These are phyloP conservation scores for Schizonepeta tenuifolia DNA, from an alignment of 257 asterid species.

Conservation along the genomic window DNA sequence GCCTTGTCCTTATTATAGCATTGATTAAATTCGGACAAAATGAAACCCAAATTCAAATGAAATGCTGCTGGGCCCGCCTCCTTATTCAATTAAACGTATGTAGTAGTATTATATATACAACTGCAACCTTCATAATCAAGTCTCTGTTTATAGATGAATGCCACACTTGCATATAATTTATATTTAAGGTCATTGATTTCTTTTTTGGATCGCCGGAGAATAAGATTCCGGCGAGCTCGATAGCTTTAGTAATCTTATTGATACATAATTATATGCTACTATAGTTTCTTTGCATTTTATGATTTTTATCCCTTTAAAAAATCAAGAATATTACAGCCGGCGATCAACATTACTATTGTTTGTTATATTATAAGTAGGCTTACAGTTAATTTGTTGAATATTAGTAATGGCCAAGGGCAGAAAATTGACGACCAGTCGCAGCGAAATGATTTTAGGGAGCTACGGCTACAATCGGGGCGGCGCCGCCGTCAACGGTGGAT, in stretches of 20 bases:
- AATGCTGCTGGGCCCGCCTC: conserved; percentile 52
- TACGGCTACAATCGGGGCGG: conserved; percentile 43
- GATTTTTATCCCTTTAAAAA: conserved; percentile 23
- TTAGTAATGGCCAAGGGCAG: conserved; percentile 72
- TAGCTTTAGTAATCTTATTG: not conserved
- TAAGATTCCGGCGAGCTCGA: conserved; percentile 44
- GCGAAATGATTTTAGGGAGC: conserved; percentile 61
- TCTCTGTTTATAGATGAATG: conserved; percentile 35
- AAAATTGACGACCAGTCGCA: conserved; percentile 58
- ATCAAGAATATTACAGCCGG: conserved; percentile 22
- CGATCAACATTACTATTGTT: conserved; percentile 29
- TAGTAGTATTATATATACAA: conserved; percentile 54
- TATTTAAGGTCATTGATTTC: not conserved
- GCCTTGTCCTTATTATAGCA: conserved; percentile 32
- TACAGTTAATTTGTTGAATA: not conserved
- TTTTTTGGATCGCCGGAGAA: conserved; percentile 41
- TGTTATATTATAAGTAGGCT: not conserved
- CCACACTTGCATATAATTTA: not conserved
- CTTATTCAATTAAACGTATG: conserved; percentile 34
- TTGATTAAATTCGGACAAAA: conserved; percentile 63
- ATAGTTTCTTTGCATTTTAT: conserved; percentile 11
- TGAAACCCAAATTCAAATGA: conserved; percentile 75
- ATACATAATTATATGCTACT: not conserved
- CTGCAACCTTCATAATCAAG: conserved; percentile 35
- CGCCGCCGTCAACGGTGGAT: conserved; percentile 36